These are phyloP conservation scores for Cladophialophora chaetospira DNA, from an alignment of 2,329 filamentous ascomycete species.

Conservation along the genomic window DNA sequence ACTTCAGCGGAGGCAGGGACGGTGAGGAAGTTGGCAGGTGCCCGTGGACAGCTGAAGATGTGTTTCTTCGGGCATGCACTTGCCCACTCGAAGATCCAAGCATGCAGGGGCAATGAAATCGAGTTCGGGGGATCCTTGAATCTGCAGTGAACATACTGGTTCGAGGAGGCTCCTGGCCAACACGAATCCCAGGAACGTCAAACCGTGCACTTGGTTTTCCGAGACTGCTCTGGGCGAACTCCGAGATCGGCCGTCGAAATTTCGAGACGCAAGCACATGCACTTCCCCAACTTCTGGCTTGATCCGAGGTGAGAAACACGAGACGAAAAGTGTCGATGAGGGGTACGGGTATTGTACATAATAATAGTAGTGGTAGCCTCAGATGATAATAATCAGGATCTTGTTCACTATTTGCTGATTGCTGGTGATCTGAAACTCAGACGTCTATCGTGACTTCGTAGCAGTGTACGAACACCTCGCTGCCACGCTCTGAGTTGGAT, in stretches of 20 bases:
- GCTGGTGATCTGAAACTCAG: background rate
- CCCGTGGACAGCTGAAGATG: background rate
- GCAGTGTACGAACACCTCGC: background rate
- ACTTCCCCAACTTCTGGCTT: background rate
- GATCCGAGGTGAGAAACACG: background rate
- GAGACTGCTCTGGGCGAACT: background rate
- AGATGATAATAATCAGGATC: no score
- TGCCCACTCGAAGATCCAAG: background rate
- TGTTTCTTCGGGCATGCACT: background rate
- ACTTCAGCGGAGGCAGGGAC: background rate
- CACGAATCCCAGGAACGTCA: background rate
- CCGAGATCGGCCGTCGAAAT: background rate
- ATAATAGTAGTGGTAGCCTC: no score
- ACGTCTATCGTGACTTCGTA: background rate
- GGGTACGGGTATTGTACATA: background rate
- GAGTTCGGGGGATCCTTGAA: background rate
- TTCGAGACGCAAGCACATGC: conserved; percentile 1
- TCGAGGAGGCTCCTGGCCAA: background rate
- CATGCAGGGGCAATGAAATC: background rate
- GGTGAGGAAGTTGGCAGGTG: background rate
- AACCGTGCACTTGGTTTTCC: background rate
- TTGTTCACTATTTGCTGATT: no score
- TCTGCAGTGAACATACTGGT: background rate
- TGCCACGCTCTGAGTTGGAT: background rate
- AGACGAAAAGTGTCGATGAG: background rate